Evolutionary conservation across 1,139 yeast genomes (phyloP).

Genomic region (Magnusiomyces tetraspermus): DNA sequence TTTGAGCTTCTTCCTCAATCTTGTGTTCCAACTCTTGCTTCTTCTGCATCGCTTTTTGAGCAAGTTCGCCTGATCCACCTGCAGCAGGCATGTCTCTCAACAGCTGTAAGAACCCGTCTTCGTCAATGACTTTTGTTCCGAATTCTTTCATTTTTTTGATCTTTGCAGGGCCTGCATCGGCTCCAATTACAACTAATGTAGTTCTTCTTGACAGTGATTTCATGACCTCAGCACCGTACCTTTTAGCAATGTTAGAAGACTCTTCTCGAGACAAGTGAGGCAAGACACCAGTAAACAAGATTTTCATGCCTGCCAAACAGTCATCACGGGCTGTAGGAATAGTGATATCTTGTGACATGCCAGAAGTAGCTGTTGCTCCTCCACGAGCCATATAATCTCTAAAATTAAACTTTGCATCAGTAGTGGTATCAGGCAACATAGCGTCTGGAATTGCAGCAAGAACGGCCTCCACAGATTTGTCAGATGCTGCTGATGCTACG

Average conservation of each 20-base stretch:
- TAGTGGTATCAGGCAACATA: slow-evolving; percentile 47
- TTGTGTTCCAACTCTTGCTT: slow-evolving; percentile 55
- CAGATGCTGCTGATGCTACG: neutral
- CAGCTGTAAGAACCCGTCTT: slow-evolving; percentile 73
- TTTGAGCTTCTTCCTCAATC: slow-evolving; percentile 41
- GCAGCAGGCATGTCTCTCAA: slow-evolving; percentile 77
- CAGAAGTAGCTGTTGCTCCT: slow-evolving; percentile 11
- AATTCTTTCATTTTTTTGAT: slow-evolving; percentile 66
- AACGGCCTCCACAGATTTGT: slow-evolving; percentile 42
- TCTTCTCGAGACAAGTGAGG: slow-evolving; percentile 71
- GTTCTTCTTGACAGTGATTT: slow-evolving; percentile 81
- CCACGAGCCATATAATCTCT: slow-evolving; percentile 35
- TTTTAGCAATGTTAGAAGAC: slow-evolving; percentile 67
- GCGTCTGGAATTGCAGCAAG: slow-evolving; percentile 61
- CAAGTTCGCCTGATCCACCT: slow-evolving; percentile 78
- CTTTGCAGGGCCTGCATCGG: slow-evolving; percentile 96
- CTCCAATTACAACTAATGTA: slow-evolving; percentile 82
- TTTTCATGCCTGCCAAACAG: slow-evolving; percentile 77
- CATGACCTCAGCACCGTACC: slow-evolving; percentile 91
- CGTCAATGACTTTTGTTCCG: slow-evolving; percentile 72
- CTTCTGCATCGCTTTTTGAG: slow-evolving; percentile 61
- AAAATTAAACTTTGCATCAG: slow-evolving; percentile 47
- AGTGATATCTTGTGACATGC: slow-evolving; percentile 29
- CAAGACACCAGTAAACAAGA: slow-evolving; percentile 86
- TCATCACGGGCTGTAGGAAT: slow-evolving; percentile 73